phyloP scores from a whole-genome alignment of 2,329 filamentous ascomycete genomes.

The Exserohilum turcica region DNA sequence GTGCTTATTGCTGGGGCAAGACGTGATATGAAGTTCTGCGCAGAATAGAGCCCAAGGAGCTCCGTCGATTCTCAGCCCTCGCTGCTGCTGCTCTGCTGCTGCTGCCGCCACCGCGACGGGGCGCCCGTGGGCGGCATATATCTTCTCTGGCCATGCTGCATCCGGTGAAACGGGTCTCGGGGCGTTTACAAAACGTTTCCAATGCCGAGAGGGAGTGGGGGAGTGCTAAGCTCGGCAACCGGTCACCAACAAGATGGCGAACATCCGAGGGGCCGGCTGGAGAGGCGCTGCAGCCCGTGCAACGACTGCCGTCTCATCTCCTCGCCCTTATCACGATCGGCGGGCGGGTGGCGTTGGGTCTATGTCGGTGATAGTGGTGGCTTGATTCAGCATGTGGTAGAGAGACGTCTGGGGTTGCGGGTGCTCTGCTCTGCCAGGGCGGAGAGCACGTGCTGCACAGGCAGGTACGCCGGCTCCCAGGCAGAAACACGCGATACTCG shows the following conservation, averaged over 20 bases:
- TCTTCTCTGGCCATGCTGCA: slow-evolving; percentile 12
- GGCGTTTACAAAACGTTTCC: slow-evolving; percentile 6
- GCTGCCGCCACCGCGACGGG: slow-evolving; percentile 8
- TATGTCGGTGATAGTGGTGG: no score
- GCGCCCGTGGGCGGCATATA: slow-evolving; percentile 20
- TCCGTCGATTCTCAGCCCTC: background rate
- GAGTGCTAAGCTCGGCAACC: slow-evolving; percentile 39
- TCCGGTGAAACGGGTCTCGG: slow-evolving; percentile 26
- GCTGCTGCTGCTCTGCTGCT: slow-evolving; percentile 3
- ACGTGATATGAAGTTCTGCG: slow-evolving; percentile 47
- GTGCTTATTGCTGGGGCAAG: slow-evolving; percentile 33
- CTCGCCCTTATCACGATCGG: background rate
- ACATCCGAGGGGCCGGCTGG: slow-evolving; percentile 31
- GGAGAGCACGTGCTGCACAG: no score
- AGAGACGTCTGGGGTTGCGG: no score
- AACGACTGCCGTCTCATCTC: background rate
- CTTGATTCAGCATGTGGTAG: background rate
- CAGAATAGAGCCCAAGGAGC: slow-evolving; percentile 44
- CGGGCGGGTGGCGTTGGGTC: background rate
- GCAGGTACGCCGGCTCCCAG: background rate
- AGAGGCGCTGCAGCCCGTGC: slow-evolving; percentile 6
- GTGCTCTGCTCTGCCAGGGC: no score
- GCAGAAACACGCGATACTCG: slow-evolving; percentile 2
- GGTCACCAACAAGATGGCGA: slow-evolving; percentile 17
- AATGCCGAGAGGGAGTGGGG: slow-evolving; percentile 22